Evolutionary conservation across 2,329 filamentous ascomycete genomes (phyloP), one percentile per base, ranked within the genome.

Genomic region (Dactylellina haptotyla): DNA sequence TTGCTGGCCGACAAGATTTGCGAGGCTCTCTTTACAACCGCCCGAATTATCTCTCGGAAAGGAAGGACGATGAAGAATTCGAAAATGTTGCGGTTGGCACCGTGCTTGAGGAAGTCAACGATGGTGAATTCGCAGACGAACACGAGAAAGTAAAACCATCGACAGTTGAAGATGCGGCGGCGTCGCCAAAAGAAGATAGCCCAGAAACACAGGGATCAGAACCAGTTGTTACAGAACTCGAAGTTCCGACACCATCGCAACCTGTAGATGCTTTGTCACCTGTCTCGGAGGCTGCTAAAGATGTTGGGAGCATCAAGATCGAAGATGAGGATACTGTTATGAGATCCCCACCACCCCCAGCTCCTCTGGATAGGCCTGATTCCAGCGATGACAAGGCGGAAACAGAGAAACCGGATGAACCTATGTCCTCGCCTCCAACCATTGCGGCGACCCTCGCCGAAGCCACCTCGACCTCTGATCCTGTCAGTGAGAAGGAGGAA

Each of bases 31-130:
- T 65, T 12, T 73, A 66, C 18, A 56, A 57, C 28, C 69, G 61
- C 28, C 45, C 69, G 6, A 54, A 58, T 23, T 73, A 73, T 18
- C 56, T 73, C 6, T 61, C 69, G 0, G 69, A 73, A 1, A 66
- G 46, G 46, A 73, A 51, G 10, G 92, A 97, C 76, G 91, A 95
- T 75, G 95, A 98, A 79, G 92, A 91, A 0, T 98, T 97, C 78
- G 95, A 99, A 80, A 93, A 97, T 81, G 93, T 98, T 8, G 84
- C 84, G 48, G 84, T 85, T 23, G 86, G 87, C 48, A 89, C 88
- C 28, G 90, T 92, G 70, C 86, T 92, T 77, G 87, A 87, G 16
- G 90, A 93, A 74, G 89, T 91, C 56, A 75, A 76, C 20, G 85
- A 88, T 76, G 88, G 88, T 79, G 84, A 83, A 65, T 80, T 81